Conservation (phyloP, 2,329 filamentous ascomycete species). For the Talaromyces sp. region DNA sequence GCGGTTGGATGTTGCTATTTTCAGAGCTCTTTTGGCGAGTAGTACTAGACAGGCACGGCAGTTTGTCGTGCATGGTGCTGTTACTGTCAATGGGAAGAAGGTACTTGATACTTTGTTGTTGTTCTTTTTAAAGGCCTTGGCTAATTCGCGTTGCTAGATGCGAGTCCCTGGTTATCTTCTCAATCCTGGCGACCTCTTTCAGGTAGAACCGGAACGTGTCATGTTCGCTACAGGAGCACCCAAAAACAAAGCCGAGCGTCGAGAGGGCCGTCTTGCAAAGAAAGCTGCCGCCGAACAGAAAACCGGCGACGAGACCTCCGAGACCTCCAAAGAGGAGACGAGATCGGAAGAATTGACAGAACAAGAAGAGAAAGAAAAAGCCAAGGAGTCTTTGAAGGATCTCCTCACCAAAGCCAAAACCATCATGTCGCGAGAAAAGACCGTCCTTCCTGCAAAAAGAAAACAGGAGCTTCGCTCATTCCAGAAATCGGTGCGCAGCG, state of each 20-base stretch:
- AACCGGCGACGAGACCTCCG: conserved; percentile 17
- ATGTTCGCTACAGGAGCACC: conserved; percentile 77
- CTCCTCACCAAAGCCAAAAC: conserved; percentile 55
- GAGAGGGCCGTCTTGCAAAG: conserved; percentile 26
- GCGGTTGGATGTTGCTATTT: conserved; percentile 89
- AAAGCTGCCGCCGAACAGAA: conserved; percentile 20
- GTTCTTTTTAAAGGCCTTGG: neutral
- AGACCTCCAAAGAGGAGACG: conserved; percentile 21
- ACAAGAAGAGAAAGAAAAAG: conserved; percentile 31
- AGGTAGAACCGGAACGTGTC: conserved; percentile 84
- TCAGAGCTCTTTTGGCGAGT: conserved; percentile 88
- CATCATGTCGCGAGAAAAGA: conserved; percentile 51
- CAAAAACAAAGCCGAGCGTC: conserved; percentile 49
- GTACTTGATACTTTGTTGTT: conserved; percentile 41
- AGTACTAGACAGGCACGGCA: conserved; percentile 89
- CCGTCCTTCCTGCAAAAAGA: conserved; percentile 59
- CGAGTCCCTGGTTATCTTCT: conserved; percentile 84
- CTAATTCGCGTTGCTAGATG: conserved; percentile 59
- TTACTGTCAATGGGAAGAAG: conserved; percentile 95
- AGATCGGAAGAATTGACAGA: conserved; percentile 19
- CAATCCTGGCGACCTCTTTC: conserved; percentile 97
- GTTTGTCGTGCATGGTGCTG: conserved; percentile 86
- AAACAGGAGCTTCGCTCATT: conserved; percentile 74
- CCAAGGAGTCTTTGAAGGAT: conserved; percentile 46
- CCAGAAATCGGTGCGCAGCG: conserved; percentile 57